Conservation (phyloP, 176 grass and related monocot genomes). For the Oryza glumipatula region DNA sequence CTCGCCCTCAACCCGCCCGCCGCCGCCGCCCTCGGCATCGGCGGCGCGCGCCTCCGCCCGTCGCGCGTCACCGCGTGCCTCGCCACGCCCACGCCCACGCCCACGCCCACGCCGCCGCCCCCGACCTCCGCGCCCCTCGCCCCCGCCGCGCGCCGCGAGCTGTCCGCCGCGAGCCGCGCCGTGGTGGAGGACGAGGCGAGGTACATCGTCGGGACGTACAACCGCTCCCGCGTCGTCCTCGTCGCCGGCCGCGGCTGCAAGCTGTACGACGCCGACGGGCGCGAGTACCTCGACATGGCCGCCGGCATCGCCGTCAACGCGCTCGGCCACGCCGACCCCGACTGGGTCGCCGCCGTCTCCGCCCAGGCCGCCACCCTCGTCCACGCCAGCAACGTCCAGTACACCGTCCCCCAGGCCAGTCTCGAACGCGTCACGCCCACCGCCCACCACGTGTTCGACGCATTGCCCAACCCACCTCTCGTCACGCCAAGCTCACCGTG, state of each 20-base stretch:
- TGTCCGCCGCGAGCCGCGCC: slow-evolving; percentile 54
- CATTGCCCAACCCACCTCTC: not conserved
- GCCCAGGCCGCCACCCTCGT: slow-evolving; percentile 54
- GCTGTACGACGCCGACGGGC: slow-evolving; percentile 74
- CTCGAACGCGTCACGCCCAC: not conserved
- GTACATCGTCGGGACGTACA: slow-evolving; percentile 79
- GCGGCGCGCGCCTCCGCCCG: not conserved
- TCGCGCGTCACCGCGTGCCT: slow-evolving; percentile 45
- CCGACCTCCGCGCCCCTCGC: not conserved
- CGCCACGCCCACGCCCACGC: slow-evolving; percentile 17
- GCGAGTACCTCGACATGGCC: slow-evolving; percentile 89
- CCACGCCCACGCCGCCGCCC: slow-evolving; percentile 17
- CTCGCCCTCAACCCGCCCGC: slow-evolving; percentile 38
- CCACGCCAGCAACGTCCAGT: slow-evolving; percentile 82
- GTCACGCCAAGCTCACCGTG: not conserved
- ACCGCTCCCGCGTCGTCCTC: slow-evolving; percentile 66
- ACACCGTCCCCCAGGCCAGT: slow-evolving; percentile 67
- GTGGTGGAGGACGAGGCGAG: slow-evolving; percentile 67
- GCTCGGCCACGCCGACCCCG: slow-evolving; percentile 71
- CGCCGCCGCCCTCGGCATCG: not conserved
- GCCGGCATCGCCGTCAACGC: slow-evolving; percentile 87
- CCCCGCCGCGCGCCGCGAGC: slow-evolving; percentile 35
- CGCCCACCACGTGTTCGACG: slow-evolving; percentile 49
- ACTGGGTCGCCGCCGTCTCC: slow-evolving; percentile 44
- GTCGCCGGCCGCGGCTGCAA: slow-evolving; percentile 73